A percentile compares a stretch with the other conserved stretches of the same genome.
These are phyloP conservation scores for Metschnikowia gelsemii DNA, from an alignment of 805 yeast genomes.

Conservation along the genomic window DNA sequence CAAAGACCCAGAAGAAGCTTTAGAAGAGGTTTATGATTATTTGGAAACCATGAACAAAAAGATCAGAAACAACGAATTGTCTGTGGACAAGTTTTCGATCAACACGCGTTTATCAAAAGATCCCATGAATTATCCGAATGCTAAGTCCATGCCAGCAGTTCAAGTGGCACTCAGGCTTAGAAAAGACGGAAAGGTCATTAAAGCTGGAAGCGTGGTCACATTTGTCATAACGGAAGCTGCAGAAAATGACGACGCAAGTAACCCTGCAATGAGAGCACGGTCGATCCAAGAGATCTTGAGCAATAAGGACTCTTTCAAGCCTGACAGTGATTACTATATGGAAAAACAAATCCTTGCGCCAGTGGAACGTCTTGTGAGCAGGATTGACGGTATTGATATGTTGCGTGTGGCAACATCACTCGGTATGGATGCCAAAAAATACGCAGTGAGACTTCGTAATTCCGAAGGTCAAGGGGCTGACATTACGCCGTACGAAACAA, in stretches of 20 bases:
- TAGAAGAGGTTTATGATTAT: conserved; percentile 68
- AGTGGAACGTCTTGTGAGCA: conserved; percentile 79
- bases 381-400: conserved; percentile 83
- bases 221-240: conserved; percentile 65
- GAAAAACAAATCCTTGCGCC: conserved; percentile 91
- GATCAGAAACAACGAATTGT: conserved; percentile 58
- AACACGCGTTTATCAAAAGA: conserved; percentile 89
- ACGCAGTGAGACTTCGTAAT: conserved; percentile 44
- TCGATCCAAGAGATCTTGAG: conserved; percentile 71
- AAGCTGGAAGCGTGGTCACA: conserved; percentile 87
- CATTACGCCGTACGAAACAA: conserved; percentile 75
- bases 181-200: conserved; percentile 80
- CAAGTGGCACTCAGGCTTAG: conserved; percentile 84
- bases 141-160: conserved; percentile 76
- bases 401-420: conserved; percentile 72
- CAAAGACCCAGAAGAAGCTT: conserved; percentile 72
- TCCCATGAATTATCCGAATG: conserved; percentile 79
- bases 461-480: conserved; percentile 33
- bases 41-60: conserved; percentile 58
- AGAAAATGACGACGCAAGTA: conserved; percentile 17
- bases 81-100: conserved; percentile 70
- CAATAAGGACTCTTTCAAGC: conserved; percentile 50
- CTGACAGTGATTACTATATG: conserved; percentile 77
- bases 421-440: conserved; percentile 73
- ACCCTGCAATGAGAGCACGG: conserved; percentile 77